Percentiles rank a stretch among this genome's conserved stretches.
Conservation (phyloP, 1,284 basidiomycete species). For the Laetiporus sulphureus region DNA sequence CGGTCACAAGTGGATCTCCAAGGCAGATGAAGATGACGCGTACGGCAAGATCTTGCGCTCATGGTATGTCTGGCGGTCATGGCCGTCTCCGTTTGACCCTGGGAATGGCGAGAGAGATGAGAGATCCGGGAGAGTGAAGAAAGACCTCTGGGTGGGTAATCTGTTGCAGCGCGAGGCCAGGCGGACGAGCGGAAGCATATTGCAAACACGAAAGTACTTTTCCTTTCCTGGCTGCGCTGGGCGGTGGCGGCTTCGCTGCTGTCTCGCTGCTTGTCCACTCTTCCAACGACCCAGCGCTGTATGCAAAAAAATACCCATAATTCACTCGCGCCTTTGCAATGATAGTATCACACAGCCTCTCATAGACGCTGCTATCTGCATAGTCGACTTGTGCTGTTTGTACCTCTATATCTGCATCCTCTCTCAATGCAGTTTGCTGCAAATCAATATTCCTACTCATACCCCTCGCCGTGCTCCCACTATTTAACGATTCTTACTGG, state of each 20-base stretch:
- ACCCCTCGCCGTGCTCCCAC: too few relatives aligned
- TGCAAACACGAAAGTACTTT: neutral
- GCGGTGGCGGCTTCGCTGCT: neutral
- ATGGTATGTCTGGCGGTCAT: slow-evolving; percentile 40
- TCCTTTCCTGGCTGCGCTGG: too few relatives aligned
- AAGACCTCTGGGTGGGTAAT: slow-evolving; percentile 16
- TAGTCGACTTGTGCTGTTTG: neutral
- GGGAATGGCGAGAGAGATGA: slow-evolving; percentile 35
- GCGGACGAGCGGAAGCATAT: slow-evolving; percentile 17
- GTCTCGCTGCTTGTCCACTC: neutral
- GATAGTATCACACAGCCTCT: too few relatives aligned
- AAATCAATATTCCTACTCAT: neutral
- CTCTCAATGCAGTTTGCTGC: neutral
- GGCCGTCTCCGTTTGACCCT: slow-evolving; percentile 16
- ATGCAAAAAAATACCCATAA: neutral
- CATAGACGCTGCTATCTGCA: too few relatives aligned
- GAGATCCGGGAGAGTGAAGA: slow-evolving; percentile 35
- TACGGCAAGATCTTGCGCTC: slow-evolving; percentile 77
- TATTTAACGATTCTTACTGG: too few relatives aligned
- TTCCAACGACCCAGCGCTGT: too few relatives aligned
- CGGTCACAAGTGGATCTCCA: slow-evolving; percentile 1
- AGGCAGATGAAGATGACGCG: slow-evolving; percentile 24
- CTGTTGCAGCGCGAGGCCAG: slow-evolving; percentile 6
- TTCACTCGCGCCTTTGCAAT: too few relatives aligned
- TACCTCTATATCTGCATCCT: neutral